Conservation (phyloP, 768 basidiomycete genomes). For the Clathrus columnatus region DNA sequence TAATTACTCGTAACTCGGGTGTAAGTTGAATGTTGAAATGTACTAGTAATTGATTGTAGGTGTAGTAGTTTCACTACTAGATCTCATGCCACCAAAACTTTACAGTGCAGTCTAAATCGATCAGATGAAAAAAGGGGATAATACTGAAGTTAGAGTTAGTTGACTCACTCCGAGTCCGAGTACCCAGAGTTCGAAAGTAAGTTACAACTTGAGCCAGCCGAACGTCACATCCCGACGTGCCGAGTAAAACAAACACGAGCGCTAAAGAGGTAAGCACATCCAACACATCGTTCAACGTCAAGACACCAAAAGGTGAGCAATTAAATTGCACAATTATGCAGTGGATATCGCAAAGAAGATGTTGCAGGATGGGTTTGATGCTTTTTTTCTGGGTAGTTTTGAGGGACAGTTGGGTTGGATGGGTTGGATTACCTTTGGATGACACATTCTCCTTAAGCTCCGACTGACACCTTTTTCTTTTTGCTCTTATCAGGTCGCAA, state of each 20-base stretch:
- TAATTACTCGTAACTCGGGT: no score
- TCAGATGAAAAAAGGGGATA: no score
- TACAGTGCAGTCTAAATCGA: no score
- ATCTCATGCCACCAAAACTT: no score
- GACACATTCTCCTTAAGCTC: not conserved
- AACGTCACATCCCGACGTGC: no score
- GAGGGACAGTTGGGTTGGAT: slow-evolving; percentile 2
- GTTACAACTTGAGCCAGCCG: no score
- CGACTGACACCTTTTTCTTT: not conserved
- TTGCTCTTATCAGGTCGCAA: slow-evolving; percentile 15
- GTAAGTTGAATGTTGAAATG: no score
- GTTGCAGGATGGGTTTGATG: not conserved
- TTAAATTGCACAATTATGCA: not conserved
- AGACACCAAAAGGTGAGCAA: not conserved
- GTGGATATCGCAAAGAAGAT: not conserved
- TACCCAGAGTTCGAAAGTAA: no score
- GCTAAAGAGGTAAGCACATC: not conserved
- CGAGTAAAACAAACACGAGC: not conserved
- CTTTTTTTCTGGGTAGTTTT: not conserved
- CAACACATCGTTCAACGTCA: not conserved
- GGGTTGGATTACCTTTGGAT: not conserved
- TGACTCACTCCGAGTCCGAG: no score
- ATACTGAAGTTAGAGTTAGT: no score
- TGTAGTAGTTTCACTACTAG: no score
- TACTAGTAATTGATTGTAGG: no score